phyloP scores from a whole-genome alignment of 2,329 filamentous ascomycete species.

The Talaromyces sp. region DNA sequence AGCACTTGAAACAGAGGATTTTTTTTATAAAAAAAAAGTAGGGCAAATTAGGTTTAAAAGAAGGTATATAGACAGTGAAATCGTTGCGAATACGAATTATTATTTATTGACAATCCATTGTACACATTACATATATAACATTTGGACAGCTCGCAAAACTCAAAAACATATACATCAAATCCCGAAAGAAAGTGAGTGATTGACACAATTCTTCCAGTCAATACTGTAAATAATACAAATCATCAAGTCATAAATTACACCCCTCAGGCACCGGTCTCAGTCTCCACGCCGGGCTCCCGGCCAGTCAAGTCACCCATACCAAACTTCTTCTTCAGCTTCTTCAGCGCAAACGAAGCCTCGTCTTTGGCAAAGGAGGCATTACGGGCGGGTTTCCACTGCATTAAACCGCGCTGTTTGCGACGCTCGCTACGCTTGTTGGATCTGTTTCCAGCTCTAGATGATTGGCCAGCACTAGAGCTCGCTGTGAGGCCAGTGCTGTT shows the following conservation, averaged over 20 bases:
- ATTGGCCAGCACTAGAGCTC: conserved; percentile 19
- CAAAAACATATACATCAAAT: neutral
- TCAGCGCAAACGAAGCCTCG: conserved; percentile 72
- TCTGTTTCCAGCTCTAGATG: conserved; percentile 22
- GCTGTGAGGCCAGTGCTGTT: conserved; percentile 18
- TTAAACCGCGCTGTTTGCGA: conserved; percentile 80
- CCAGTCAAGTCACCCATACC: conserved; percentile 64
- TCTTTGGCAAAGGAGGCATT: conserved; percentile 85
- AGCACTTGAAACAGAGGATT: neutral
- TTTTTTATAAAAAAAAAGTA: too few species aligned
- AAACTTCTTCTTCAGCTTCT: conserved; percentile 71
- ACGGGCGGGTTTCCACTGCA: conserved; percentile 91
- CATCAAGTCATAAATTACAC: neutral
- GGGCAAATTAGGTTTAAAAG: neutral
- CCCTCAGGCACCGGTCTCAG: conserved; percentile 46
- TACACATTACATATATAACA: neutral
- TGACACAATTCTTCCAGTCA: neutral
- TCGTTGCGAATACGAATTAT: neutral
- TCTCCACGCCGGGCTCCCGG: conserved; percentile 83
- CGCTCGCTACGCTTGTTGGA: conserved; percentile 54
- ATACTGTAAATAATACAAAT: neutral
- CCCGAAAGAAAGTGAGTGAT: neutral
- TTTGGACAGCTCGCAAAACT: neutral
- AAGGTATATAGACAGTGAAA: neutral
- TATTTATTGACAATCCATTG: neutral